These are phyloP conservation scores for Starmerella bacillaris DNA, from an alignment of 805 yeast genomes.

Conservation along the genomic window DNA sequence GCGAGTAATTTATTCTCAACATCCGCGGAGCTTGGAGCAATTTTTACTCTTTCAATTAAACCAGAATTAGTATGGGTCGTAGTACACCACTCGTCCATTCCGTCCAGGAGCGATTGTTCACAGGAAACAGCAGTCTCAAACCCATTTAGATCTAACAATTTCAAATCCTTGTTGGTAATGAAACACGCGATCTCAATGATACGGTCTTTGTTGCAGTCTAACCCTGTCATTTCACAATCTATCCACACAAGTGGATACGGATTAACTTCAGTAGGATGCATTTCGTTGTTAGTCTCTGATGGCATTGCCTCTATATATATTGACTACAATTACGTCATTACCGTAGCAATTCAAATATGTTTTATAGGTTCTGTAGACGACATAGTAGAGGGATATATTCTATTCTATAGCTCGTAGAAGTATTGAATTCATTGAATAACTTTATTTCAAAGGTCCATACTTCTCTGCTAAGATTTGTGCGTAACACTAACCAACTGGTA, in stretches of 20 bases:
- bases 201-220: slow-evolving; percentile 52
- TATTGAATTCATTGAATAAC: too few species aligned
- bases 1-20: slow-evolving; percentile 50
- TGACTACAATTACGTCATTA: too few species aligned
- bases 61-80: slow-evolving; percentile 65
- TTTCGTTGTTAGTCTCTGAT: too few species aligned
- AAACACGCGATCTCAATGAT: slow-evolving; percentile 86
- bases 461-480: too few species aligned
- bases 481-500: too few species aligned
- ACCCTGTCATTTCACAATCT: slow-evolving; percentile 97
- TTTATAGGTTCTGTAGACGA: too few species aligned
- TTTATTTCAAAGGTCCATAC: too few species aligned
- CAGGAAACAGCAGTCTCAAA: slow-evolving; percentile 69
- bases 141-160: slow-evolving; percentile 46
- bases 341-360: too few species aligned
- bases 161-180: slow-evolving; percentile 67
- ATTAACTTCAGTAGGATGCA: too few species aligned
- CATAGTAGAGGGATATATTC: too few species aligned
- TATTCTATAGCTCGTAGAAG: too few species aligned
- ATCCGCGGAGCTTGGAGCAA: slow-evolving; percentile 33
- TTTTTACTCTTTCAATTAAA: slow-evolving; percentile 49
- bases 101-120: slow-evolving; percentile 40
- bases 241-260: slow-evolving; percentile 56
- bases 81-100: slow-evolving; percentile 80
- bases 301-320: too few species aligned